Base-by-base conservation (phyloP, 441 rosid genomes). In the Arabidopsis lyrata region DNA sequence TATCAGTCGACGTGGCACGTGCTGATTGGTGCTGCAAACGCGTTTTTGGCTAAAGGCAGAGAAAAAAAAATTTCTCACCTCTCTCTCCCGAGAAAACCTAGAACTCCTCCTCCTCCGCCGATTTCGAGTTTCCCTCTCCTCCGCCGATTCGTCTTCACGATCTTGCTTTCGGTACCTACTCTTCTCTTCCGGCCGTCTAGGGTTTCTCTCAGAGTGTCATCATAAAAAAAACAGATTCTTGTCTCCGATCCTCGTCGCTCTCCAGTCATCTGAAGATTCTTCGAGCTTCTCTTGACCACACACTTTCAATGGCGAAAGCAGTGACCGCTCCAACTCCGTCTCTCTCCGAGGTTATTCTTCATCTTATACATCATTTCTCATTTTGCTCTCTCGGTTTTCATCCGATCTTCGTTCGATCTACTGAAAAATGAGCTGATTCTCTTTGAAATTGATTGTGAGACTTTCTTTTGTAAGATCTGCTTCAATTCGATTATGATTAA, bases 291-390 rank as follows among this genome's bases (percentile, higher is more conserved):
- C 56, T 49, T 32, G 63, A 50, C 50, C 55, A 59, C 22, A 18
- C 35, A 29, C 32, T 36, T 72, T 14, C 77, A 78, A 94, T 94
- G 99, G 95, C 96, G 78, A 95, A 88, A 60, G 83, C 86, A 74
- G 82, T 58, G 53, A 22, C 80, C 73, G 70, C 75, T 49, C 76
- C 61, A 36, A 35, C 81, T 34, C 85, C 76, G 0, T 72, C 97
- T 53, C 85, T 94, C 16, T 79, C 88, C 5, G 95, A 91, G 92
- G 98, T 94, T 42, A 44, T 44, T 35, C 14, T 45, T 44, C 36
- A 24, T 53, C 68, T 18, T 18, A 18, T 18, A 18, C n/a, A 35
- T 53, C 56, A 13, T 20, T 18, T 72, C 62, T 68, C 71, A 10
- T 35, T 27, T 24, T 62, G 6, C 45, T 66, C 60, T 56, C 34